Evolutionary conservation across 108 stramenopile genomes (phyloP).

Genomic region (Chaetoceros tenuissimus): DNA sequence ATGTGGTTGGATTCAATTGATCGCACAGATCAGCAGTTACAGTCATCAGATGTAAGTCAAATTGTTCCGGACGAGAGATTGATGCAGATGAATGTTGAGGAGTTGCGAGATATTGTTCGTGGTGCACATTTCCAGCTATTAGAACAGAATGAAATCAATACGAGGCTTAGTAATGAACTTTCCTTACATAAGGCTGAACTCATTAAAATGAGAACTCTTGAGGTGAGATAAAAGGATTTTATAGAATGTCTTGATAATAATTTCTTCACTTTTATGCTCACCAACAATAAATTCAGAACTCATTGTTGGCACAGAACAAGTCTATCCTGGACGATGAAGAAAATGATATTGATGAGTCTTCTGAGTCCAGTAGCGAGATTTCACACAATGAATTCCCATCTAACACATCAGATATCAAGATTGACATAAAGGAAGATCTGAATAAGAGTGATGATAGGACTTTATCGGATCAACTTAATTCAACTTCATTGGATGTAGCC

Average conservation of each 20-base stretch:
- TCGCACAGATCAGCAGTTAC: not conserved
- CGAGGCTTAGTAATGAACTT: constrained; percentile 54
- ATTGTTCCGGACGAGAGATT: constrained; percentile 1
- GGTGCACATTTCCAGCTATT: constrained; percentile 20
- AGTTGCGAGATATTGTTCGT: constrained; percentile 34
- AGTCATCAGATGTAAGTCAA: constrained; percentile 1
- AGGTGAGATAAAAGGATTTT: no score
- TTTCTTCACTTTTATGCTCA: no score
- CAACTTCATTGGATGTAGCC: not conserved
- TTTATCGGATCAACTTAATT: no score
- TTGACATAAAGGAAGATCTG: constrained; percentile 16
- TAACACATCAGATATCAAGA: not conserved
- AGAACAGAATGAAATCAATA: constrained; percentile 26
- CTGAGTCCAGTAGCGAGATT: not conserved
- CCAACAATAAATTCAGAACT: no score
- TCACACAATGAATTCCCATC: not conserved
- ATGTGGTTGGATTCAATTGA: constrained; percentile 61
- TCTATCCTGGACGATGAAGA: constrained; percentile 38
- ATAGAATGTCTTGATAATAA: no score
- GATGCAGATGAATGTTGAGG: constrained; percentile 20
- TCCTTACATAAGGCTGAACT: constrained; percentile 69
- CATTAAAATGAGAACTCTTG: constrained; percentile 43
- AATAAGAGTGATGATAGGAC: constrained; percentile 20
- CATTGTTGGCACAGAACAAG: constrained; percentile 34
- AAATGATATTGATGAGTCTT: constrained; percentile 15